phyloP scores from a whole-genome alignment of 345 rosid species.

The Triadica sebifera region DNA sequence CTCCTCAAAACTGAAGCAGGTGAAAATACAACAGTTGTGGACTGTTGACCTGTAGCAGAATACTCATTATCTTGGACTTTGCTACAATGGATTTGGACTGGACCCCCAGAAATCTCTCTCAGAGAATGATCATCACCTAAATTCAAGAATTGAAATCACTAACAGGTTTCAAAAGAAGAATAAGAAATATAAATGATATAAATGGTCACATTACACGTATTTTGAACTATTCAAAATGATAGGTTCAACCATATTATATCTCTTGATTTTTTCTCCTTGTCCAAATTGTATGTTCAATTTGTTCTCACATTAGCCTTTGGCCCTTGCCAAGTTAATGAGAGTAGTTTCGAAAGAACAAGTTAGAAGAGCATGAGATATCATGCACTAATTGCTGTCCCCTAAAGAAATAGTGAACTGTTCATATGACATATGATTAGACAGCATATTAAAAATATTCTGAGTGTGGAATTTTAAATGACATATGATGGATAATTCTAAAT shows the following conservation, averaged over 20 bases:
- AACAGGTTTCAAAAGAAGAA: slow-evolving; percentile 10
- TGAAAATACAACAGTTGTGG: slow-evolving; percentile 22
- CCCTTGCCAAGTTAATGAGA: neutral
- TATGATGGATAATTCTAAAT: neutral
- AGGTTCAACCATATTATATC: neutral
- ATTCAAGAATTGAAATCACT: slow-evolving; percentile 22
- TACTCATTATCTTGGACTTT: slow-evolving; percentile 31
- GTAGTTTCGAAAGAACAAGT: neutral
- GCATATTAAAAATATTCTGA: neutral
- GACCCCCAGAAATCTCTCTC: slow-evolving; percentile 36
- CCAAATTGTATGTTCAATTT: neutral
- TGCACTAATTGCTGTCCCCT: neutral
- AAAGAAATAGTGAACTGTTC: neutral
- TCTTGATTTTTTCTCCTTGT: neutral
- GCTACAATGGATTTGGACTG: slow-evolving; percentile 28
- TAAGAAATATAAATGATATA: slow-evolving; percentile 5
- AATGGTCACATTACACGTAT: neutral
- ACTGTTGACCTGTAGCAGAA: slow-evolving; percentile 26
- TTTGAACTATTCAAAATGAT: neutral
- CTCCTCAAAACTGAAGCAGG: slow-evolving; percentile 50
- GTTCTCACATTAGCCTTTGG: neutral
- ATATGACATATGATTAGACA: neutral
- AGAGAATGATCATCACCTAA: slow-evolving; percentile 42
- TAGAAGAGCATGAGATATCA: neutral
- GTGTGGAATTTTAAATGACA: neutral